Percentiles rank a stretch among this genome's conserved stretches.
Evolutionary conservation across 129 eudicot genomes (phyloP).

Genomic region (Chrysanthemum seticuspe): DNA sequence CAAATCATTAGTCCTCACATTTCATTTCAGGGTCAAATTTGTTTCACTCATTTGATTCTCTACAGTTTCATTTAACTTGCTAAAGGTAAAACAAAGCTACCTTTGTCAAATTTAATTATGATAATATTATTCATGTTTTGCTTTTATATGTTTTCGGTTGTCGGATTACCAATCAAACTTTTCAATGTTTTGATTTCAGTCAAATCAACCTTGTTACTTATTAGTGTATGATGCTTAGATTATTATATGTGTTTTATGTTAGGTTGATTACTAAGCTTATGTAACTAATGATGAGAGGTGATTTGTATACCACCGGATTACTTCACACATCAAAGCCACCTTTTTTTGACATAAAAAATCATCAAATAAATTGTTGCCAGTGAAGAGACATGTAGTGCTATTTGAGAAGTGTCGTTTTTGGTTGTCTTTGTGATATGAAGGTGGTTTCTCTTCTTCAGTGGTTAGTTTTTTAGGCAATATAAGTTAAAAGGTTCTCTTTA

Average conservation of each 20-base stretch:
- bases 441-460: too few relatives aligned
- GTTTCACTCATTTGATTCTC: conserved; percentile 20
- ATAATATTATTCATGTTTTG: conserved; percentile 17
- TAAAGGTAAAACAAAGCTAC: conserved; percentile 22
- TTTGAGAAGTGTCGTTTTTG: too few relatives aligned
- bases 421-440: too few relatives aligned
- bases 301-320: background rate
- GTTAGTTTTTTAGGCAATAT: too few relatives aligned
- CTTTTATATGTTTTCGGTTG: background rate
- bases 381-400: too few relatives aligned
- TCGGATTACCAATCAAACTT: background rate
- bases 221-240: conserved; percentile 4
- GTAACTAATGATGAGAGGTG: background rate
- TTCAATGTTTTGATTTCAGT: background rate
- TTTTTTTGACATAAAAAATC: too few relatives aligned
- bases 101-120: conserved; percentile 12
- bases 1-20: conserved; percentile 21
- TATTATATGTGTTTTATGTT: background rate
- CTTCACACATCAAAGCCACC: background rate
- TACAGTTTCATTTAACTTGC: conserved; percentile 13
- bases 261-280: background rate
- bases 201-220: background rate
- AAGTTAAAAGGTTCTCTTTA: too few relatives aligned
- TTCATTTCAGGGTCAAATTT: conserved; percentile 24
- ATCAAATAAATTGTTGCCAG: too few relatives aligned